Evolutionary conservation across 495 filamentous ascomycete species (phyloP).

Genomic region (Tuber calosporum): DNA sequence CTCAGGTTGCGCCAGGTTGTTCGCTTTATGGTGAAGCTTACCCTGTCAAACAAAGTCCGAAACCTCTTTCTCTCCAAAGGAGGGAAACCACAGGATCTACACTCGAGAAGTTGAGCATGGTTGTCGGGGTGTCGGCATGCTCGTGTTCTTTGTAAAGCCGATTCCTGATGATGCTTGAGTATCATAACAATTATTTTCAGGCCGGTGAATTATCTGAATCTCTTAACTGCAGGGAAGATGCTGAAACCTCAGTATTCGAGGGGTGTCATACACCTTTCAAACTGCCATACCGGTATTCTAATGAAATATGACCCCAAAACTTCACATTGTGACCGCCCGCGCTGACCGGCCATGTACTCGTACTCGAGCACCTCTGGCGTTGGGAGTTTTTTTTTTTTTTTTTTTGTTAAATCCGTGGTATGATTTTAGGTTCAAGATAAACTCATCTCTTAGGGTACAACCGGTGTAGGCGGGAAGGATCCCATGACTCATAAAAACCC

Average conservation of each 20-base stretch:
- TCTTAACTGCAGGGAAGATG: not conserved
- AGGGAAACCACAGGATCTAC: not conserved
- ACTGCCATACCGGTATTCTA: not conserved
- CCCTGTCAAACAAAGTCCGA: not conserved
- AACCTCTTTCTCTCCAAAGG: not conserved
- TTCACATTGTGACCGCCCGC: not conserved
- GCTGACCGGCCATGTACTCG: not conserved
- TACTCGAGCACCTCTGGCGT: not conserved
- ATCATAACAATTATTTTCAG: not conserved
- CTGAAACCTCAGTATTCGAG: not conserved
- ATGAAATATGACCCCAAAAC: not conserved
- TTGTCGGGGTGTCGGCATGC: not conserved
- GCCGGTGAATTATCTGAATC: not conserved
- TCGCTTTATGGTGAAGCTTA: not conserved
- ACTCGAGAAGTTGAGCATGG: not conserved
- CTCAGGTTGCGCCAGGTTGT: not conserved
- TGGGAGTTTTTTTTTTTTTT: too few relatives aligned
- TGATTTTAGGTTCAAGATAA: too few relatives aligned
- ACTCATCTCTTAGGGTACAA: too few relatives aligned
- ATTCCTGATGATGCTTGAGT: not conserved
- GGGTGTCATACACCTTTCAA: not conserved
- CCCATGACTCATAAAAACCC: too few relatives aligned
- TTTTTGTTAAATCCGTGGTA: too few relatives aligned
- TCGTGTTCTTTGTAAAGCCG: not conserved
- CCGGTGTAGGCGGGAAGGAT: too few relatives aligned